Conservation (phyloP, 192 early-diverging fungal species). For the Coemansia sp. region DNA sequence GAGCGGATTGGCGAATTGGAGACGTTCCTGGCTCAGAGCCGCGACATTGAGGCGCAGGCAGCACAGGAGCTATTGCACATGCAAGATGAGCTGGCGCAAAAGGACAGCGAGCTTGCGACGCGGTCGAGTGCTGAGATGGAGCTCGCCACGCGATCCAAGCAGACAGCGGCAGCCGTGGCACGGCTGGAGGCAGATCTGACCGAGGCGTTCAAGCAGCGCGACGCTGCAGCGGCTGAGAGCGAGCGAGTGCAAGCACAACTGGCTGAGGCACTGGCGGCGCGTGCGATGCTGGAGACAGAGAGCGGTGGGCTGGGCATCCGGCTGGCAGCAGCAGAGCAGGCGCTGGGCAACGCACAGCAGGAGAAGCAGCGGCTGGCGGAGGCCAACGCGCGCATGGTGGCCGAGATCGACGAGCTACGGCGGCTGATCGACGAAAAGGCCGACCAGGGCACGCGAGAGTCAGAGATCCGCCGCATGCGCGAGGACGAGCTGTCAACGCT, state of each 20-base stretch:
- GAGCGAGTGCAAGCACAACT: conserved; percentile 22
- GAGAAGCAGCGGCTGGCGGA: conserved; percentile 45
- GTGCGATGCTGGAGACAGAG: conserved; percentile 62
- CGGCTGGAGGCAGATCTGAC: conserved; percentile 24
- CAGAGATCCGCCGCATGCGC: conserved; percentile 61
- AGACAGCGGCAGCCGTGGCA: conserved; percentile 11
- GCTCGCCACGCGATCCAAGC: conserved; percentile 21
- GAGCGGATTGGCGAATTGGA: conserved; percentile 29
- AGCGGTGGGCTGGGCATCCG: conserved; percentile 61
- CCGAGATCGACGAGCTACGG: conserved; percentile 60
- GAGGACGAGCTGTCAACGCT: conserved; percentile 62
- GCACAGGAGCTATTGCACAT: conserved; percentile 22
- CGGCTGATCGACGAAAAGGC: conserved; percentile 61
- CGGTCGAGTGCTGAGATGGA: conserved; percentile 17
- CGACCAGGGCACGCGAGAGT: conserved; percentile 63
- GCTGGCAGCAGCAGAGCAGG: conserved; percentile 60
- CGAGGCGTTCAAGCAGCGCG: conserved; percentile 10
- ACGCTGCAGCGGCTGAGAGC: conserved; percentile 3
- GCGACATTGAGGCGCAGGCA: conserved; percentile 20
- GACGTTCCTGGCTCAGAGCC: conserved; percentile 22
- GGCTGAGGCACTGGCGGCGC: conserved; percentile 10
- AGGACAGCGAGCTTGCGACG: conserved; percentile 25
- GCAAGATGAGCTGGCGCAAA: conserved; percentile 17
- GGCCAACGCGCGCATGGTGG: conserved; percentile 45
- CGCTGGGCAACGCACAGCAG: conserved; percentile 31